Conservation (phyloP, 192 early-diverging fungal genomes). For the Coemansia sp. region DNA sequence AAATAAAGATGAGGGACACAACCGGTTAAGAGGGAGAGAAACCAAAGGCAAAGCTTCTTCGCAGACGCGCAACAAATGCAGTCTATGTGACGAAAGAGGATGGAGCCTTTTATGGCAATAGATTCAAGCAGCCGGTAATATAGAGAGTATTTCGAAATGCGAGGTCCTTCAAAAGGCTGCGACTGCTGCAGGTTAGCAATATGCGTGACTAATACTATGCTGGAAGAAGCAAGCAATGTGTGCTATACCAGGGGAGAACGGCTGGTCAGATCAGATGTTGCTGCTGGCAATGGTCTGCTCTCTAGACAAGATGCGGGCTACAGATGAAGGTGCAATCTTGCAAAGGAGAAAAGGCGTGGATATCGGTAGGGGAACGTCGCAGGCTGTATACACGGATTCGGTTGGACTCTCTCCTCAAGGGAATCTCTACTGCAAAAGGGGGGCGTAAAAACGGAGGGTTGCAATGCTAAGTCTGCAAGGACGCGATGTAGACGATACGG, state of each 20-base stretch:
- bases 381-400: neutral
- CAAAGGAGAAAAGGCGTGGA: neutral
- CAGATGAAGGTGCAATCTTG: slow-evolving; percentile 3
- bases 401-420: slow-evolving; percentile 18
- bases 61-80: slow-evolving; percentile 16
- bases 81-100: neutral
- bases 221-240: neutral
- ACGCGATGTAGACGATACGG: neutral
- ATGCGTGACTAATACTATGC: neutral
- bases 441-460: slow-evolving; percentile 12
- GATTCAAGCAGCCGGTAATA: neutral
- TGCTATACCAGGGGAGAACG: neutral
- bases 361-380: slow-evolving; percentile 7
- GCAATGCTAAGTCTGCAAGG: slow-evolving; percentile 1
- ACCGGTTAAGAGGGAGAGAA: neutral
- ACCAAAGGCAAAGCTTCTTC: neutral
- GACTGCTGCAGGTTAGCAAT: neutral
- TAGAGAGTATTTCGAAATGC: neutral
- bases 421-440: slow-evolving; percentile 15
- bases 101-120: neutral
- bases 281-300: neutral
- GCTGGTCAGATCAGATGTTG: neutral
- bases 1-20: slow-evolving; percentile 5
- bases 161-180: neutral
- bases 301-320: neutral